Base-by-base conservation (phyloP, 768 basidiomycete genomes). In the Inosperma sp. region DNA sequence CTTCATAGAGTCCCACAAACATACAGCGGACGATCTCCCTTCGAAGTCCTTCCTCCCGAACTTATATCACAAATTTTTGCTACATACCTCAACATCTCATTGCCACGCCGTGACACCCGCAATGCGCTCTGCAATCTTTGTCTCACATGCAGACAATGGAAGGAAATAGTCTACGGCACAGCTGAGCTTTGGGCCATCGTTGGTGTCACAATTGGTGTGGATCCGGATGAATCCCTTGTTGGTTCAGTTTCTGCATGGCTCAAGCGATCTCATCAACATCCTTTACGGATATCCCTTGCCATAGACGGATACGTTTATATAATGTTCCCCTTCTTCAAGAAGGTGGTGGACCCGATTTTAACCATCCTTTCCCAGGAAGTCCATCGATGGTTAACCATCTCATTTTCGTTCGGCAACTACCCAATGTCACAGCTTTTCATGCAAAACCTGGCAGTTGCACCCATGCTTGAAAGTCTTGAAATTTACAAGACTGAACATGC, bases 131-230 rank as follows among this genome's bases (percentile, higher is more conserved):
- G 33, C 22, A 42, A 39, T 30, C 49, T 50, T 8, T 30, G 49
- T 17, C 40, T 41, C 27, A 50, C 49, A 23, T 50, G 49, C 49
- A 50, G 16, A 42, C 22, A 50, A 17, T 50, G 49, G 49, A 50
- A 50, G 34, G 40, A 39, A 16, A 31, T 50, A 19, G 23, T 43
- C 17, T 39, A 50, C 19, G 26, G 40, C 31, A 43, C 49, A 9
- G 27, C 49, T 17, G 49, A 50, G 49, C 19, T 50, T 10, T 50
- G 49, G 49, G 40, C 49, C 13, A 41, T 30, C 34, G 30, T 50
- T 3, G 49, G 40, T 14, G 42, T 50, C 30, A 39, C 21, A 22
- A 39, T 50, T 6, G 34, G 19, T 23, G 40, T 25, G 2, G 42
- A 22, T 29, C 26, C 40, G 22, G 26, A 39, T 21, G 33, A 22